phyloP scores from a whole-genome alignment of 345 rosid genomes.

The Melaleuca alternifolia region DNA sequence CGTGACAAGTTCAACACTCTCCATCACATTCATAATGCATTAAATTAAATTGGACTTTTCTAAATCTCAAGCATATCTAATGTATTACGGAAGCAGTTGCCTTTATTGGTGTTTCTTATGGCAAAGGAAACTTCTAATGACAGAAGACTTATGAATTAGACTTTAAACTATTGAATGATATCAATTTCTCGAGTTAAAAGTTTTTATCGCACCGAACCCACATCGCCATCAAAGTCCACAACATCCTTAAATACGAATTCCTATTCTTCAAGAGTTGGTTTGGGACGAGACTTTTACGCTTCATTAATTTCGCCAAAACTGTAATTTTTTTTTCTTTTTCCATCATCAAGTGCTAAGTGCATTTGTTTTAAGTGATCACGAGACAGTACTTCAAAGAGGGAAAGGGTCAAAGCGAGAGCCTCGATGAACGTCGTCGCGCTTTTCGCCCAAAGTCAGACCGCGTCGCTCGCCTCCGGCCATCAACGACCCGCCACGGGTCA shows the following conservation, averaged over 20 bases:
- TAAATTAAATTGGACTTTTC: not conserved
- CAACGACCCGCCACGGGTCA: not conserved
- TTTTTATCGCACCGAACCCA: not conserved
- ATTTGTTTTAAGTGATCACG: too few species aligned
- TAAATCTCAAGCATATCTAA: not conserved
- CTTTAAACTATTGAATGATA: rapidly evolving
- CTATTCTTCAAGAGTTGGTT: too few species aligned
- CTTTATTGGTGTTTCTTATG: not conserved
- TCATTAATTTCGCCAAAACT: not conserved
- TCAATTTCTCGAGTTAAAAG: not conserved
- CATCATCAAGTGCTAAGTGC: not conserved
- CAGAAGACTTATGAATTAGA: not conserved
- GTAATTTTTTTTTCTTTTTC: not conserved
- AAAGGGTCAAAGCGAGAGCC: not conserved
- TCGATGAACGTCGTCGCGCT: not conserved
- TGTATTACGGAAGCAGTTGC: not conserved
- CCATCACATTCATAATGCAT: rapidly evolving
- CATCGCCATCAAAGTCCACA: too few species aligned
- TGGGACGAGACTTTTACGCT: not conserved
- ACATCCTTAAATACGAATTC: too few species aligned
- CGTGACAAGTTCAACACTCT: not conserved
- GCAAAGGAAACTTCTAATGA: not conserved
- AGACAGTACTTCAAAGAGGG: too few species aligned
- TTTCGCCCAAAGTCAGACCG: not conserved
- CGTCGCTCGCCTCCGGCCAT: not conserved